phyloP scores from a whole-genome alignment of 192 early-diverging fungal species.

The Coemansia sp. region DNA sequence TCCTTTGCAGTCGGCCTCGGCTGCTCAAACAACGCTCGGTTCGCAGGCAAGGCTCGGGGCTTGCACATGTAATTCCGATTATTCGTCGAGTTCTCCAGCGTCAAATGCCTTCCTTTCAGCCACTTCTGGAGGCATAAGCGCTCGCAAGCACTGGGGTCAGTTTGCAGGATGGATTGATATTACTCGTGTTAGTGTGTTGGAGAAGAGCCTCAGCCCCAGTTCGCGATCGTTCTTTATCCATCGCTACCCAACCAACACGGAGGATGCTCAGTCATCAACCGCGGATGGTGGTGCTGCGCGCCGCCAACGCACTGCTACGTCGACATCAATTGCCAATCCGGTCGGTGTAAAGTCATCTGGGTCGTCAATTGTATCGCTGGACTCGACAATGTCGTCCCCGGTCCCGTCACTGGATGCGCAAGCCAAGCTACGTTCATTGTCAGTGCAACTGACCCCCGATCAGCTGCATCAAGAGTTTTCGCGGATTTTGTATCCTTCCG shows the following conservation, averaged over 20 bases:
- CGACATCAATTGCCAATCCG: conserved; percentile 12
- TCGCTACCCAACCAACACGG: conserved; percentile 22
- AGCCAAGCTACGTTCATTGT: conserved; percentile 1
- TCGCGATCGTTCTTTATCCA: conserved; percentile 48
- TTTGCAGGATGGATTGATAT: conserved; percentile 52
- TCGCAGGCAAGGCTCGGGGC: background rate
- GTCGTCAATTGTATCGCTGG: conserved; percentile 45
- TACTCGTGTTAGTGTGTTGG: conserved; percentile 41
- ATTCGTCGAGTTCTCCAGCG: conserved; percentile 6
- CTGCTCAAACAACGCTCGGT: background rate
- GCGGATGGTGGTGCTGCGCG: background rate
- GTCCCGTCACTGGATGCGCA: conserved; percentile 8
- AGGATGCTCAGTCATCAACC: conserved; percentile 10
- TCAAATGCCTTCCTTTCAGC: conserved; percentile 41
- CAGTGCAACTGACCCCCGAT: conserved; percentile 9
- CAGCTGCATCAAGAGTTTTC: conserved; percentile 43
- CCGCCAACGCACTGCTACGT: conserved; percentile 25
- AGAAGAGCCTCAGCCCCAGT: conserved; percentile 38
- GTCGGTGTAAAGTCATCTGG: conserved; percentile 25
- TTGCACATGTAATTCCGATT: conserved; percentile 14
- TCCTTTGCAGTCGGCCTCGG: background rate
- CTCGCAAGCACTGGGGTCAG: conserved; percentile 43
- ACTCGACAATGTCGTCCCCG: conserved; percentile 27
- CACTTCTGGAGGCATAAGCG: conserved; percentile 21
- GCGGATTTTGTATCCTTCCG: conserved; percentile 44